These are phyloP conservation scores for Zygosaccharomyces pseudobailii DNA, from an alignment of 1,139 yeast species.

Conservation along the genomic window DNA sequence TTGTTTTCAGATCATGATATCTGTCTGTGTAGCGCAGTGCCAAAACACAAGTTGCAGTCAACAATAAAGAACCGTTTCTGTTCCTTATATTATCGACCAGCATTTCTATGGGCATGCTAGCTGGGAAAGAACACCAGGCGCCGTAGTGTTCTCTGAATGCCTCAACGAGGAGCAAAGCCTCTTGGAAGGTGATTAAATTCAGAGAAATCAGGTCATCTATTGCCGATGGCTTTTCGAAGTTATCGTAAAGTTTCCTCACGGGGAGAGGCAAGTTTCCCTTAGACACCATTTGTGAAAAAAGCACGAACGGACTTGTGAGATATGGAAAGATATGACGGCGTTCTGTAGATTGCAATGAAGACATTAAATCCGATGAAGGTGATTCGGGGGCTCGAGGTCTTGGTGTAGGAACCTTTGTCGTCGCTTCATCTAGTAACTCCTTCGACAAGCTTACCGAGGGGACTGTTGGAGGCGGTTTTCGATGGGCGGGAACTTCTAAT, in stretches of 20 bases:
- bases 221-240: conserved; percentile 3
- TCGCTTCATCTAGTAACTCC: background rate
- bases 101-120: conserved; percentile 44
- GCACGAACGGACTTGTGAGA: conserved; percentile 19
- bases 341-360: conserved; percentile 7
- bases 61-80: conserved; percentile 51
- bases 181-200: conserved; percentile 47
- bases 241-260: conserved; percentile 23
- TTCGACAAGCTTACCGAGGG: background rate
- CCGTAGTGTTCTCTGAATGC: conserved; percentile 67
- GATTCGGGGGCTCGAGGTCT: background rate
- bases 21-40: conserved; percentile 47
- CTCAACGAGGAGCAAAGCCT: conserved; percentile 48
- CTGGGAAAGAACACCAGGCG: conserved; percentile 74
- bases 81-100: conserved; percentile 49
- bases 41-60: conserved; percentile 59
- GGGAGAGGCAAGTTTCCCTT: conserved; percentile 19
- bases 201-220: conserved; percentile 43
- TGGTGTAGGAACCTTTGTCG: background rate
- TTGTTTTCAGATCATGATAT: conserved; percentile 37
- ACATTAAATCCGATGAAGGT: conserved; percentile 6
- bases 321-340: conserved; percentile 13
- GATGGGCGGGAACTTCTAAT: conserved; percentile 2
- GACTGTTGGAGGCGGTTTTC: background rate
- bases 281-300: conserved; percentile 20